Evolutionary conservation across 1,284 basidiomycete species (phyloP), one percentile per base, ranked within the genome.

Genomic region (Marasmius oreades): DNA sequence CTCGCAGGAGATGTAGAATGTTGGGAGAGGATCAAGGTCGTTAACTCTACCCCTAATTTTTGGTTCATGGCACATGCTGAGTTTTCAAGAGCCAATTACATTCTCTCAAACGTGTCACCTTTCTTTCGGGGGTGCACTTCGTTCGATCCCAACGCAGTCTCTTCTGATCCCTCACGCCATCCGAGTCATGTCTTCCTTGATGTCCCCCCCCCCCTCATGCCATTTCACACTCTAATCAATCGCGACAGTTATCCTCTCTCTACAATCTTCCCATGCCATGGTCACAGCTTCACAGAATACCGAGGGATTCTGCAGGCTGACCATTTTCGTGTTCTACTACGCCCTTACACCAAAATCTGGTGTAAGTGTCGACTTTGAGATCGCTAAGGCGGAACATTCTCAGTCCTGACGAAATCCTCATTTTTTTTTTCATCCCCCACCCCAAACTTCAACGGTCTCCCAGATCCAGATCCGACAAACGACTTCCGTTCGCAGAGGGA

Each of bases 61-160:
- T 31, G 28, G 28, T 31, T 31, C 28, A 31, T n/a, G n/a, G n/a
- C n/a, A n/a, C n/a, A n/a, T 31, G 28, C 10, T 31, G 28, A 31
- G 10, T 31, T 10, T n/a, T 31, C 28, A 31, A 31, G 5, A 31
- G 28, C 10, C 28, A 10, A 31, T 10, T 31, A 10, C 10, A 10
- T 31, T 31, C 28, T 31, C 28, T 31, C 5, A 31, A 31, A 10
- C 28, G 28, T 10, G 28, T 31, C 28, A 31, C 28, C 28, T 31
- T 31, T 10, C 28, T 31, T 31, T 31, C 28, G 28, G 28, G n/a
- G 28, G 10, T 4, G 10, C 28, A 31, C 28, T 10, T 5, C 28
- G 10, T 10, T 31, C 10, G 28, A 31, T 5, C 28, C 10, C 10
- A 10, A 31, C 28, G 28, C 28, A n/a, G 89, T 83, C 4, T 12